These are phyloP conservation scores for Raphanus hybrid DNA, from an alignment of 441 rosid genomes.

Conservation along the genomic window DNA sequence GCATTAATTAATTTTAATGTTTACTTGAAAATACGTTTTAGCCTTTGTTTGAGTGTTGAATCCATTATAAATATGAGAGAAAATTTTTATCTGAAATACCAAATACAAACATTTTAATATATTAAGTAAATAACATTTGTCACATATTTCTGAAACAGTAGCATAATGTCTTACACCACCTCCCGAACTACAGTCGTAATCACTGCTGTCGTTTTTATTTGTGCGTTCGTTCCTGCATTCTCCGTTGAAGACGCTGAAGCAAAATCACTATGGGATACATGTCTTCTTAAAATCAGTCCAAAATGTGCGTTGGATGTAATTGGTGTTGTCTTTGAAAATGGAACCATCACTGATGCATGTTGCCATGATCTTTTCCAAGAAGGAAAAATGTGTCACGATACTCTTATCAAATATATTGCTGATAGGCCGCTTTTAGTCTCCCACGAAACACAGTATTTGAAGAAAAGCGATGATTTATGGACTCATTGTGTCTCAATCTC, in stretches of 20 bases:
- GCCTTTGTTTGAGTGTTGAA: not conserved
- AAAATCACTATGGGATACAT: not conserved
- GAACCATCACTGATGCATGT: not conserved
- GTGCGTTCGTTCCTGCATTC: not conserved
- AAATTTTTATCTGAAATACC: not conserved
- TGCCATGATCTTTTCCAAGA: conserved; percentile 6
- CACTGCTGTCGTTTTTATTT: not conserved
- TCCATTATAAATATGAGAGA: not conserved
- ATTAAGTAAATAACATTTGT: not conserved
- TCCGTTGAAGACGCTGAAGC: not conserved
- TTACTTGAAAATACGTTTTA: too few relatives aligned
- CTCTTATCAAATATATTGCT: conserved; percentile 2
- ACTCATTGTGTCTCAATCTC: not conserved
- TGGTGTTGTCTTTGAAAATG: too few relatives aligned
- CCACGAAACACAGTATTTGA: not conserved
- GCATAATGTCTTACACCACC: not conserved
- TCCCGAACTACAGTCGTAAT: not conserved
- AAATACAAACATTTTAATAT: not conserved
- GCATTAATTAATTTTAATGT: not conserved
- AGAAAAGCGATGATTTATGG: conserved; percentile 17
- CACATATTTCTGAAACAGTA: not conserved
- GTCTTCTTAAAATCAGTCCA: not conserved
- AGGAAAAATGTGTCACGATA: not conserved
- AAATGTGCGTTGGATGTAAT: not conserved
- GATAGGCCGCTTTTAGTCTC: not conserved